Evolutionary conservation across 2,329 filamentous ascomycete species (phyloP).

Genomic region (Monilinia aucupariae): DNA sequence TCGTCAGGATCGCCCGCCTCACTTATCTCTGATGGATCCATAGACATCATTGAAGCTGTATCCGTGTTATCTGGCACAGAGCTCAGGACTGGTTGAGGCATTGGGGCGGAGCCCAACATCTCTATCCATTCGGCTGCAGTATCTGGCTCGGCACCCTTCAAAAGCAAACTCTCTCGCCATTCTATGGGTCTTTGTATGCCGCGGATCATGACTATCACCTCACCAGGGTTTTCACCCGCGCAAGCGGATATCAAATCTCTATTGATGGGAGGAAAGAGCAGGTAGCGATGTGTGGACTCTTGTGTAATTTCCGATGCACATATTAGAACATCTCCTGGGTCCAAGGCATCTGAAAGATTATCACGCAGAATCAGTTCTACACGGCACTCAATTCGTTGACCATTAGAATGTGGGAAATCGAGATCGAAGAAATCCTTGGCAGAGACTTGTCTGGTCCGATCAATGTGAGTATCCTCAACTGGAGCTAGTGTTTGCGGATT

Average conservation of each 20-base stretch:
- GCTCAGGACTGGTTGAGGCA: conserved; percentile 44
- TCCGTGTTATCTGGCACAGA: conserved; percentile 16
- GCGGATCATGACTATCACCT: conserved; percentile 83
- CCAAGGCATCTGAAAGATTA: conserved; percentile 59
- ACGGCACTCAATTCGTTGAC: conserved; percentile 82
- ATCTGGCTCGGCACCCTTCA: conserved; percentile 56
- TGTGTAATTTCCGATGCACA: conserved; percentile 73
- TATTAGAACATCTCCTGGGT: conserved; percentile 80
- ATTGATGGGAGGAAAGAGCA: conserved; percentile 87
- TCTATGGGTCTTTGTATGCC: conserved; percentile 58
- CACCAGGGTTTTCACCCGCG: conserved; percentile 60
- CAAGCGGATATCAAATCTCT: conserved; percentile 71
- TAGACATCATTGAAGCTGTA: conserved; percentile 16
- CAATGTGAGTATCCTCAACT: conserved; percentile 63
- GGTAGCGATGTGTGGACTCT: conserved; percentile 68
- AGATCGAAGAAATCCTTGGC: conserved; percentile 88
- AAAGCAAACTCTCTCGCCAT: conserved; percentile 81
- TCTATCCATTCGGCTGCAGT: conserved; percentile 79
- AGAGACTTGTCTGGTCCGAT: conserved; percentile 73
- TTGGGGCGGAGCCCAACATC: conserved; percentile 57
- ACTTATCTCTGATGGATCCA: conserved; percentile 9
- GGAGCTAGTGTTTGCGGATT: conserved; percentile 73
- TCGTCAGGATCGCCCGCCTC: conserved; percentile 20
- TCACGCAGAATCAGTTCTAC: conserved; percentile 85
- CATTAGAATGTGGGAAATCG: conserved; percentile 79